Conservation (phyloP, 371 early-diverging fungal species). For the Apophysomyces elegans region DNA sequence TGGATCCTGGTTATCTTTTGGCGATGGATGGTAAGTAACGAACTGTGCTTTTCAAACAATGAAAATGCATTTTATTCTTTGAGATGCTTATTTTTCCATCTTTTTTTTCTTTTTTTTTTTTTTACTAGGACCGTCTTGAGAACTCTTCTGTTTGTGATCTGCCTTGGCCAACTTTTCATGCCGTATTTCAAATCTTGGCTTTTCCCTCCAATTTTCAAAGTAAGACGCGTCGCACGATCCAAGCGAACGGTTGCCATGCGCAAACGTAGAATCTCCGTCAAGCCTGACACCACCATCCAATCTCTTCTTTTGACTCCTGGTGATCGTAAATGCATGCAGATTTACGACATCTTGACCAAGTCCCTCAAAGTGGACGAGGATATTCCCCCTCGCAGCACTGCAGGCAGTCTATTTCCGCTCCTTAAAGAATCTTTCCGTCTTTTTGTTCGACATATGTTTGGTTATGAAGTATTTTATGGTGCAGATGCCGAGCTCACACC, state of each 20-base stretch:
- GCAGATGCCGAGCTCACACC: slow-evolving; percentile 19
- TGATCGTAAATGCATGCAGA: slow-evolving; percentile 34
- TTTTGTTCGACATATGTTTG: slow-evolving; percentile 36
- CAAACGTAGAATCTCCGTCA: slow-evolving; percentile 8
- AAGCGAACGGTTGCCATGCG: slow-evolving; percentile 6
- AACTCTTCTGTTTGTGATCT: slow-evolving; percentile 33
- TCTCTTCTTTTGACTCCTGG: slow-evolving; percentile 28
- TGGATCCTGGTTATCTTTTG: slow-evolving; percentile 27
- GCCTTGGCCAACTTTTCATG: slow-evolving; percentile 33
- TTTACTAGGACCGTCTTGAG: slow-evolving; percentile 27
- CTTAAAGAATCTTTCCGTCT: slow-evolving; percentile 32
- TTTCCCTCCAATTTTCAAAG: slow-evolving; percentile 20
- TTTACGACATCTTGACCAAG: slow-evolving; percentile 31
- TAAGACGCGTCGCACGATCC: slow-evolving; percentile 35
- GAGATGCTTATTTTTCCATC: too few species aligned
- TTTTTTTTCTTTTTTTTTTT: too few species aligned
- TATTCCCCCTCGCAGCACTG: slow-evolving; percentile 15
- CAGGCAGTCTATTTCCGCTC: slow-evolving; percentile 9
- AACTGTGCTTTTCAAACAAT: too few species aligned
- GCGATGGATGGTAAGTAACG: slow-evolving; percentile 31
- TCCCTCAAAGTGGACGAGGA: slow-evolving; percentile 20
- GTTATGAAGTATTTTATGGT: slow-evolving; percentile 39
- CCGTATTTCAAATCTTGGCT: slow-evolving; percentile 32
- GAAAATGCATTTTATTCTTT: too few species aligned
- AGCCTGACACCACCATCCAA: slow-evolving; percentile 7